Conservation (phyloP, 345 rosid species). For the Conringia planisiliqua region DNA sequence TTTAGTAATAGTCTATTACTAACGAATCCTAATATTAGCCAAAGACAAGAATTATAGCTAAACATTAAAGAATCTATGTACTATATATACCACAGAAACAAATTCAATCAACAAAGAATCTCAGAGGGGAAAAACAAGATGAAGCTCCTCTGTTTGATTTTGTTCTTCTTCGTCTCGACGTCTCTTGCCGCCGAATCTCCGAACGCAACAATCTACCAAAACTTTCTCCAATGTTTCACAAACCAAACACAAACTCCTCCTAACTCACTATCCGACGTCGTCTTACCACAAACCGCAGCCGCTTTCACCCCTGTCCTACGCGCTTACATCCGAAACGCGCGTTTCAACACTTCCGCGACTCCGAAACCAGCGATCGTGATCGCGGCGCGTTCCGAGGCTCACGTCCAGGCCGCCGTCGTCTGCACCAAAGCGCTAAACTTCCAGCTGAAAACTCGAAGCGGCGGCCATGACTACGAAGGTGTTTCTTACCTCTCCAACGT, state of each 20-base stretch:
- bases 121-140: not conserved
- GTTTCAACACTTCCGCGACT: conserved; percentile 38
- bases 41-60: not conserved
- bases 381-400: conserved; percentile 36
- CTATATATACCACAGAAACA: not conserved
- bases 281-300: conserved; percentile 30
- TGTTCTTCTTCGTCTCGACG: not conserved
- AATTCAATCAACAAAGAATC: not conserved
- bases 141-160: conserved; percentile 7
- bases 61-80: not conserved
- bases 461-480: conserved; percentile 59
- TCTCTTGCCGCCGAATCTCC: conserved; percentile 21
- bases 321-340: conserved; percentile 41
- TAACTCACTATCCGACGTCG: conserved; percentile 31
- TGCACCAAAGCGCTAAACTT: conserved; percentile 35
- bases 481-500: conserved; percentile 39
- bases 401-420: conserved; percentile 46
- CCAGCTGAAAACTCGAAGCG: conserved; percentile 45
- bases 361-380: conserved; percentile 44
- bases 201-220: conserved; percentile 23
- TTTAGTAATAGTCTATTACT: not conserved
- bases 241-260: conserved; percentile 27
- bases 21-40: conserved; percentile 1
- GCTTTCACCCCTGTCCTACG: conserved; percentile 24
- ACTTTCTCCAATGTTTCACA: conserved; percentile 46